A percentile compares a stretch with the other conserved stretches of the same genome.
These are phyloP conservation scores for Puccinia polysora DNA, from an alignment of 1,284 basidiomycete genomes.

Conservation along the genomic window DNA sequence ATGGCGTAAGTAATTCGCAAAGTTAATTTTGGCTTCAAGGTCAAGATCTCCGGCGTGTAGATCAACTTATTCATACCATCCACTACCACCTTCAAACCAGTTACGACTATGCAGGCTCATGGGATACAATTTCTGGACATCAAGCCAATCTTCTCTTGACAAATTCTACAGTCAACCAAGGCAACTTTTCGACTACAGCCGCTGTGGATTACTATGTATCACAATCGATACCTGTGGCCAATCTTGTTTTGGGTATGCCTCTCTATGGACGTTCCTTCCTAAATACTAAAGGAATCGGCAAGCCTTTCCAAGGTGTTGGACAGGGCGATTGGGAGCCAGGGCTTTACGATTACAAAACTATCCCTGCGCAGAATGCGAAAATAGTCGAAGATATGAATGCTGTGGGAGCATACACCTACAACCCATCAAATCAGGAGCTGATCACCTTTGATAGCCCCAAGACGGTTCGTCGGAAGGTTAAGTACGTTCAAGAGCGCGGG, in stretches of 20 bases:
- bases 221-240: slow-evolving; percentile 29
- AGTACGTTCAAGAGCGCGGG: slow-evolving; percentile 20
- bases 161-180: slow-evolving; percentile 29
- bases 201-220: slow-evolving; percentile 36
- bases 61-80: background rate
- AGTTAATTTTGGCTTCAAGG: no score
- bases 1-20: slow-evolving; percentile 39
- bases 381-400: slow-evolving; percentile 33
- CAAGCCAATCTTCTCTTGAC: slow-evolving; percentile 39
- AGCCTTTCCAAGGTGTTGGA: slow-evolving; percentile 38
- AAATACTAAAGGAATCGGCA: slow-evolving; percentile 37
- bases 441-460: slow-evolving; percentile 36
- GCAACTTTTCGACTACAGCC: slow-evolving; percentile 38
- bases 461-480: slow-evolving; percentile 28
- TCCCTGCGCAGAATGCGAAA: slow-evolving; percentile 15
- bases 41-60: no score
- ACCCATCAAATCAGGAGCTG: slow-evolving; percentile 28
- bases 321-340: slow-evolving; percentile 42
- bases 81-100: background rate
- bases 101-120: slow-evolving; percentile 44
- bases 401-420: slow-evolving; percentile 34
- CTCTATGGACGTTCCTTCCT: slow-evolving; percentile 43
- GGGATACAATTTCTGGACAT: slow-evolving; percentile 42
- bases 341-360: slow-evolving; percentile 42
- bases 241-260: slow-evolving; percentile 42